A percentile compares a stretch with the other conserved stretches of the same genome.
Conservation (phyloP, 2,329 filamentous ascomycete genomes). For the Aspergillus awamori region DNA sequence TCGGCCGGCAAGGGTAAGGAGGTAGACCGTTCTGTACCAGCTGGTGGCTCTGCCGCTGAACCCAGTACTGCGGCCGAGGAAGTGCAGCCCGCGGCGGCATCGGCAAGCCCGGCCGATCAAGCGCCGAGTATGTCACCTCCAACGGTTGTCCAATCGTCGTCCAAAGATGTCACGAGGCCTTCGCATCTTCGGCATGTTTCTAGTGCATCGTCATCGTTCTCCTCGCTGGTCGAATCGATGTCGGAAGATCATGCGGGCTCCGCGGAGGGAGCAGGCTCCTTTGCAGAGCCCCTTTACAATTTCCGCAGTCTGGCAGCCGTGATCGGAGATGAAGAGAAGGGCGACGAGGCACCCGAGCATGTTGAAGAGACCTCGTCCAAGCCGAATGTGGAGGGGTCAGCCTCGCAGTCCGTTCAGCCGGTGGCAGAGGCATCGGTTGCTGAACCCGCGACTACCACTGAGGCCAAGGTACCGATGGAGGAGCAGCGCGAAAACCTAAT, state of each 20-base stretch:
- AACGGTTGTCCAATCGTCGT: slow-evolving; percentile 43
- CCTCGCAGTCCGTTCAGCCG: slow-evolving; percentile 20
- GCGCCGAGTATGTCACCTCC: slow-evolving; percentile 30
- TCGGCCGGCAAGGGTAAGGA: slow-evolving; percentile 67
- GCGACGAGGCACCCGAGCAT: slow-evolving; percentile 39
- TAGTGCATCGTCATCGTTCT: slow-evolving; percentile 80
- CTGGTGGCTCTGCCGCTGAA: slow-evolving; percentile 33
- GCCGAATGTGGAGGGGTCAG: slow-evolving; percentile 27
- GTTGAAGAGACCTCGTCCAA: slow-evolving; percentile 37
- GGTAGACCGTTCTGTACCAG: slow-evolving; percentile 57
- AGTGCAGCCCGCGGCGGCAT: background rate
- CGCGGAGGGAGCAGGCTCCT: slow-evolving; percentile 53
- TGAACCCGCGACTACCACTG: slow-evolving; percentile 13
- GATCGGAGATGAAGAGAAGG: slow-evolving; percentile 68
- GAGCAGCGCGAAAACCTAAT: slow-evolving; percentile 24
- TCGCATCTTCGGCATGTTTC: slow-evolving; percentile 82
- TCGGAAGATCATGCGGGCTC: slow-evolving; percentile 45
- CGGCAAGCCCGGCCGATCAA: slow-evolving; percentile 22
- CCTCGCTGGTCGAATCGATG: slow-evolving; percentile 70
- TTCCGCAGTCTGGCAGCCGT: slow-evolving; percentile 85
- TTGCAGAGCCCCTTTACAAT: slow-evolving; percentile 82
- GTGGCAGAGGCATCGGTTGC: slow-evolving; percentile 15
- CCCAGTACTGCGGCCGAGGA: slow-evolving; percentile 30
- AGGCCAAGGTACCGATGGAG: slow-evolving; percentile 18
- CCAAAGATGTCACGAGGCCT: slow-evolving; percentile 59